A percentile compares a stretch with the other conserved stretches of the same genome.
Conservation (phyloP, 208 protist species). For the Leptomonas pyrrhocoris region DNA sequence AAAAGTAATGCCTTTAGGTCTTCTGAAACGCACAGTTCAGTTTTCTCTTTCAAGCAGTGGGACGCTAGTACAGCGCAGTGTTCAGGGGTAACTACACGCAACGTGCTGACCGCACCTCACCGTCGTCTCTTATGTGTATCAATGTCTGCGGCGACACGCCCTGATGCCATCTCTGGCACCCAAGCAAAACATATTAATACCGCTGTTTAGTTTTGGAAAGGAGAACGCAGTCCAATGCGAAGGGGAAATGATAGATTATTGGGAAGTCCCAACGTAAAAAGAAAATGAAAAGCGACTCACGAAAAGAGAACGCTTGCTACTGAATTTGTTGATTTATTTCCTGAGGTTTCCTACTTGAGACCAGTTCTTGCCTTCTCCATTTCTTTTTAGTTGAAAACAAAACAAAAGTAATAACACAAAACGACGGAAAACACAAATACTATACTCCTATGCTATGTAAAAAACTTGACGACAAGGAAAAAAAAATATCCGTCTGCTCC, state of each 20-base stretch:
- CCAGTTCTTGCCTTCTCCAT: constrained; percentile 8
- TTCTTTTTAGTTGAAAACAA: constrained; percentile 15
- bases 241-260: constrained; percentile 6
- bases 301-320: neutral
- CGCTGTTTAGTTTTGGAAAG: neutral
- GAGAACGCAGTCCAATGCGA: constrained; percentile 8
- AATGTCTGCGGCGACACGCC: neutral
- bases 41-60: no score
- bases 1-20: no score
- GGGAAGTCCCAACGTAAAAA: neutral
- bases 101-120: no score
- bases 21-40: no score
- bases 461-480: neutral
- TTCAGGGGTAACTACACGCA: no score
- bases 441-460: constrained; percentile 29
- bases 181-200: neutral
- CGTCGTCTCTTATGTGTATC: no score
- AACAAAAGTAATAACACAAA: constrained; percentile 16
- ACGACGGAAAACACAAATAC: constrained; percentile 28
- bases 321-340: neutral
- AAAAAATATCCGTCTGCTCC: neutral
- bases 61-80: no score
- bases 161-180: neutral
- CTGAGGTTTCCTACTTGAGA: constrained; percentile 1
- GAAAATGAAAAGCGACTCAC: constrained; percentile 2